phyloP scores from a whole-genome alignment of 2,329 filamentous ascomycete genomes.

The Coniochaeta sp. region DNA sequence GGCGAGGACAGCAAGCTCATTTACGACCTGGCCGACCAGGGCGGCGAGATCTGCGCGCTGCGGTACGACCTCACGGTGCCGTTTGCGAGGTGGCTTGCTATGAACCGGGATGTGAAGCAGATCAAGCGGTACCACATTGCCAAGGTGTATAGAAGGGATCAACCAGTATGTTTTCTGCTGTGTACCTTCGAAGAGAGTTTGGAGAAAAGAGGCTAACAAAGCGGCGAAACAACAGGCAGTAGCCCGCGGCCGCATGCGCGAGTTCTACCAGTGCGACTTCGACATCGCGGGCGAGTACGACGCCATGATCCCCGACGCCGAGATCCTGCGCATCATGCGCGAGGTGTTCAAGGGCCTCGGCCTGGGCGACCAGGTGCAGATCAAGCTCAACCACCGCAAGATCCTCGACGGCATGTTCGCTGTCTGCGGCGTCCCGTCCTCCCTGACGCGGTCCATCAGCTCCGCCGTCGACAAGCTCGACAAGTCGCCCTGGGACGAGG shows the following conservation, averaged over 20 bases:
- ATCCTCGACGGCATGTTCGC: constrained; percentile 90
- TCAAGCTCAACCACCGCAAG: constrained; percentile 94
- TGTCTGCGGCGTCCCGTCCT: constrained; percentile 78
- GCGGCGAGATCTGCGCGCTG: constrained; percentile 73
- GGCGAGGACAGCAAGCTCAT: constrained; percentile 46
- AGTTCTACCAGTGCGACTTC: constrained; percentile 97
- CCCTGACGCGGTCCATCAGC: constrained; percentile 84
- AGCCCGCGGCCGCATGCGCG: constrained; percentile 86
- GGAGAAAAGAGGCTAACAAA: neutral
- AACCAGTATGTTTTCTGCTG: neutral
- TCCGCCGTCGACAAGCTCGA: constrained; percentile 95
- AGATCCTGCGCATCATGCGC: constrained; percentile 48
- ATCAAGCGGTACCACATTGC: constrained; percentile 96
- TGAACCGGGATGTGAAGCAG: constrained; percentile 73
- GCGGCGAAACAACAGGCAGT: constrained; percentile 68
- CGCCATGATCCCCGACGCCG: constrained; percentile 85
- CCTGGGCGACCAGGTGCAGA: constrained; percentile 59
- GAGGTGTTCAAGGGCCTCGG: constrained; percentile 78
- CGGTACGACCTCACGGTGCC: constrained; percentile 43
- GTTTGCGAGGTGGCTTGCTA: constrained; percentile 76
- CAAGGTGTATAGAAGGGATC: constrained; percentile 50
- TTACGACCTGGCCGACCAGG: constrained; percentile 77
- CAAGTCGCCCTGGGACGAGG: constrained; percentile 85
- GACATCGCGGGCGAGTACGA: constrained; percentile 88
- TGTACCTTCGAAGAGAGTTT: neutral